phyloP scores from a whole-genome alignment of 768 basidiomycete genomes.

The Boletus rubroflammeus region DNA sequence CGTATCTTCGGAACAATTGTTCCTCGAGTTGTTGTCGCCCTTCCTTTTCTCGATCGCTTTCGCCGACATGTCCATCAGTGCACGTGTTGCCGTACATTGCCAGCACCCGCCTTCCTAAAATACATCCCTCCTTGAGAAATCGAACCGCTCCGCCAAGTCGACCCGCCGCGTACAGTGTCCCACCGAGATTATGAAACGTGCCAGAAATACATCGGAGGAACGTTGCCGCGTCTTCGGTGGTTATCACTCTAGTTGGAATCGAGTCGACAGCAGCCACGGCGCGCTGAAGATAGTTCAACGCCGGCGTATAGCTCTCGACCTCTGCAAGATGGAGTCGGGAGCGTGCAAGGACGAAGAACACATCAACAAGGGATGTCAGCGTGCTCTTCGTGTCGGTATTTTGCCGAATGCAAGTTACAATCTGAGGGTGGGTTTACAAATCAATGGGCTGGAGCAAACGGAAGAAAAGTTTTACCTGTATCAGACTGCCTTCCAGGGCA shows the following conservation, averaged over 20 bases:
- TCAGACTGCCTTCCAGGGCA: constrained; percentile 30
- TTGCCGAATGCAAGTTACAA: neutral
- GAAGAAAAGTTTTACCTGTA: constrained; percentile 25
- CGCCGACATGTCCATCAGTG: constrained; percentile 10
- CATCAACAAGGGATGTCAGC: constrained; percentile 49
- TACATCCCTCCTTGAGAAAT: constrained; percentile 63
- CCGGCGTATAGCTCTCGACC: constrained; percentile 42
- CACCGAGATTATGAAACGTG: constrained; percentile 66
- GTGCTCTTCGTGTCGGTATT: constrained; percentile 30
- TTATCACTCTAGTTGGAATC: constrained; percentile 2
- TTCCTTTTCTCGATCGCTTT: constrained; percentile 33
- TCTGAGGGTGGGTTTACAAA: constrained; percentile 1
- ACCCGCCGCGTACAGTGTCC: constrained; percentile 63
- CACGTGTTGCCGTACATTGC: constrained; percentile 16
- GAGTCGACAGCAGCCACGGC: constrained; percentile 33
- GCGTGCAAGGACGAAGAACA: constrained; percentile 53
- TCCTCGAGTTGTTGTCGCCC: constrained; percentile 59
- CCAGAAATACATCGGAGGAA: constrained; percentile 68
- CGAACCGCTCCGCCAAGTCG: constrained; percentile 61
- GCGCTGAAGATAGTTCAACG: constrained; percentile 46
- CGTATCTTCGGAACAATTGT: constrained; percentile 70
- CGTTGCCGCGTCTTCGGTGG: constrained; percentile 38
- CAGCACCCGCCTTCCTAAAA: constrained; percentile 48
- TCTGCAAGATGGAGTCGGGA: constrained; percentile 38
- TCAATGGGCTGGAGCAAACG: neutral